Conservation (phyloP, 768 basidiomycete genomes). For the Termitomyces bulborhizus region DNA sequence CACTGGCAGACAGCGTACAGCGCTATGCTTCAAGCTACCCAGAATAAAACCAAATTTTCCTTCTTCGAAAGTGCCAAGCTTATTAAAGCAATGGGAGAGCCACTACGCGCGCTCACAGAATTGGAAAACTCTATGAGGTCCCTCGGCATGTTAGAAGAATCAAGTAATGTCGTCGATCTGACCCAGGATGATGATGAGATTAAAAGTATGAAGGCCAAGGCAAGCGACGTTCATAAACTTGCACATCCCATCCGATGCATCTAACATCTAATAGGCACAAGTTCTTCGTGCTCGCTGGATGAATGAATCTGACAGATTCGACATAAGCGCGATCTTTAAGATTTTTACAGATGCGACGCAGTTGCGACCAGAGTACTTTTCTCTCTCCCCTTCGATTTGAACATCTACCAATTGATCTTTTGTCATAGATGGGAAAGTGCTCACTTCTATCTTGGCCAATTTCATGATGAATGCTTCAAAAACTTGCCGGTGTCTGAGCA, state of each 20-base stretch:
- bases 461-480: conserved; percentile 76
- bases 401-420: conserved; percentile 1
- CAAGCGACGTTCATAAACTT: conserved; percentile 16
- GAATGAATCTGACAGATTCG: conserved; percentile 82
- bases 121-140: conserved; percentile 68
- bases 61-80: conserved; percentile 92
- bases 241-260: conserved; percentile 1
- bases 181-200: conserved; percentile 48
- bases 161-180: conserved; percentile 45
- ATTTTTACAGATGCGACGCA: conserved; percentile 48
- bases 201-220: conserved; percentile 67
- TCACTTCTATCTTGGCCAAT: conserved; percentile 82
- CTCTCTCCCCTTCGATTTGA: not conserved
- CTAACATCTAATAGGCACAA: conserved; percentile 46
- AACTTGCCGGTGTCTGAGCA: conserved; percentile 40
- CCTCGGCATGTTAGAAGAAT: conserved; percentile 38
- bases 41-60: conserved; percentile 61
- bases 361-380: conserved; percentile 44
- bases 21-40: conserved; percentile 85
- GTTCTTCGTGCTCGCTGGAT: conserved; percentile 89
- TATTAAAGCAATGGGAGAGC: conserved; percentile 70
- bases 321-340: conserved; percentile 52
- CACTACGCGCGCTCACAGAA: conserved; percentile 80
- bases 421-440: conserved; percentile 71
- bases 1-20: conserved; percentile 97